A percentile compares a stretch with the other conserved stretches of the same genome.
Conservation (phyloP, 352 stramenopile species). For the Globisporangium echinulatum region DNA sequence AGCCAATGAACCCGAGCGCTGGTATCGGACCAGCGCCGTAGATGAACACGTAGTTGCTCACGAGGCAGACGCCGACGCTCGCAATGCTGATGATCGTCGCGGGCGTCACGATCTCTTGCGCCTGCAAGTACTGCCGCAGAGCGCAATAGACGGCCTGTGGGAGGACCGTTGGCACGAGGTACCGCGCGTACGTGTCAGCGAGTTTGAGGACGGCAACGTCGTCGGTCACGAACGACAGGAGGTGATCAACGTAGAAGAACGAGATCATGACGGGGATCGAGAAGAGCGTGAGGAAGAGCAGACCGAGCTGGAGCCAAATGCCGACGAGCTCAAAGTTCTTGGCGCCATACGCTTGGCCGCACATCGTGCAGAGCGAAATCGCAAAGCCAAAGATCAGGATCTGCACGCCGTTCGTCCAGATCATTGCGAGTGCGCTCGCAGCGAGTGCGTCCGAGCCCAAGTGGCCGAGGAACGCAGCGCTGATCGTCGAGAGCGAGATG, state of each 20-base stretch:
- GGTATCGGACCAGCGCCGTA: slow-evolving; percentile 60
- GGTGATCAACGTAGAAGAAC: slow-evolving; percentile 76
- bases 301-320: slow-evolving; percentile 72
- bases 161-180: slow-evolving; percentile 54
- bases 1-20: slow-evolving; percentile 64
- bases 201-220: slow-evolving; percentile 53
- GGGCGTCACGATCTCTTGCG: slow-evolving; percentile 73
- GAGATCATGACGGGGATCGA: slow-evolving; percentile 71
- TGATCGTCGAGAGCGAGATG: slow-evolving; percentile 75
- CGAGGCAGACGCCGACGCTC: slow-evolving; percentile 56
- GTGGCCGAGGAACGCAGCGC: slow-evolving; percentile 69
- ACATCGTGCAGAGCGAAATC: slow-evolving; percentile 74
- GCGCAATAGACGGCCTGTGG: slow-evolving; percentile 67
- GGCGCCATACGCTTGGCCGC: slow-evolving; percentile 70
- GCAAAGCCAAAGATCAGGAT: slow-evolving; percentile 78
- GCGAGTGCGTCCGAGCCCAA: slow-evolving; percentile 70
- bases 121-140: slow-evolving; percentile 72
- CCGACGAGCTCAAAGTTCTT: slow-evolving; percentile 74
- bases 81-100: slow-evolving; percentile 72
- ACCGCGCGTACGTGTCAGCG: slow-evolving; percentile 55
- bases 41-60: slow-evolving; percentile 76
- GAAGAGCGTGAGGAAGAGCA: slow-evolving; percentile 62
- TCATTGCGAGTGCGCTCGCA: slow-evolving; percentile 57
- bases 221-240: slow-evolving; percentile 63
- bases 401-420: slow-evolving; percentile 78